phyloP scores from a whole-genome alignment of 2,329 filamentous ascomycete species.

The Pseudogymnoascus sp. region DNA sequence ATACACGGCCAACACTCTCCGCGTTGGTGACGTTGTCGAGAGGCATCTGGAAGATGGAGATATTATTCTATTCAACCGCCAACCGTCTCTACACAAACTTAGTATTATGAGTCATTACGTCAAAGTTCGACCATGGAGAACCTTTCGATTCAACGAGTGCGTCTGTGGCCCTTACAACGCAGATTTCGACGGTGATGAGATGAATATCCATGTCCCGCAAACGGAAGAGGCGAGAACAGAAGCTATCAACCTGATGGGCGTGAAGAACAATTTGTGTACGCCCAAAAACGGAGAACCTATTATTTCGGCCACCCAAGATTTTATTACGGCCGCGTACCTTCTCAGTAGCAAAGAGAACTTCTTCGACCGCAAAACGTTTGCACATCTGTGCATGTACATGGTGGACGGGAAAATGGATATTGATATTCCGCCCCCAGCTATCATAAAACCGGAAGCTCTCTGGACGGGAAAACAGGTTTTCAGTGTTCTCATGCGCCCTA shows the following conservation, averaged over 20 bases:
- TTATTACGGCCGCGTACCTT: conserved; percentile 91
- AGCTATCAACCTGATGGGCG: conserved; percentile 93
- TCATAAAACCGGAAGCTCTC: conserved; percentile 75
- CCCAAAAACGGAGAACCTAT: conserved; percentile 98
- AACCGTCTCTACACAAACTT: conserved; percentile 95
- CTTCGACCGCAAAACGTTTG: conserved; percentile 81
- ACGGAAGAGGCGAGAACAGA: conserved; percentile 95
- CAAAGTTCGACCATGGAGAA: conserved; percentile 90
- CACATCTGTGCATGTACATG: conserved; percentile 91
- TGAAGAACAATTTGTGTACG: conserved; percentile 91
- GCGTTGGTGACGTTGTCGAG: conserved; percentile 83
- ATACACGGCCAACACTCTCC: conserved; percentile 65
- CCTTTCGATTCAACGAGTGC: conserved; percentile 95
- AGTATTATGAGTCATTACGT: conserved; percentile 96
- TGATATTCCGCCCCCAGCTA: conserved; percentile 79
- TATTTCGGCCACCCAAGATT: conserved; percentile 98
- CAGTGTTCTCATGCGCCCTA: conserved; percentile 84
- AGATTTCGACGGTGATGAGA: conserved; percentile 98
- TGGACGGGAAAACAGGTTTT: conserved; percentile 99
- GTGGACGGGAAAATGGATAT: conserved; percentile 71
- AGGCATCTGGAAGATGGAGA: conserved; percentile 93
- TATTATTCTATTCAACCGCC: conserved; percentile 94
- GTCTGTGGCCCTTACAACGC: conserved; percentile 98
- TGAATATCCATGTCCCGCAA: conserved; percentile 97
- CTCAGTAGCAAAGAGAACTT: conserved; percentile 90